Evolutionary conservation across 179 eudicot species (phyloP), one percentile per base, ranked within the genome.

Genomic region (Drosera spatulata): DNA sequence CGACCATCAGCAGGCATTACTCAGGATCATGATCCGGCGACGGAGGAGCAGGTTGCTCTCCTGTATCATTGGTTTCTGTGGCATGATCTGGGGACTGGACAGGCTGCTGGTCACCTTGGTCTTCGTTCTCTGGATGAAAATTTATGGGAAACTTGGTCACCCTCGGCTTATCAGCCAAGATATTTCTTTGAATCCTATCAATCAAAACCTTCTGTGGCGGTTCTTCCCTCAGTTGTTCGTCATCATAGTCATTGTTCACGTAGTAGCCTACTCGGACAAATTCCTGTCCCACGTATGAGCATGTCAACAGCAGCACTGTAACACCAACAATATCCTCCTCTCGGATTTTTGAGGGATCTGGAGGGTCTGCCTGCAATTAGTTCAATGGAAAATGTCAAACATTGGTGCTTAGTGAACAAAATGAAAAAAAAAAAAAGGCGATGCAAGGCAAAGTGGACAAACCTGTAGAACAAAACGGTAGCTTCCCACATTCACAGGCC

Each of bases 321-420:
- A 91, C 95, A 38, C 98, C 96, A 69, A 91, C 84, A 37, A 91
- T 88, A 74, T 91, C 96, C 70, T 86, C 96, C 68, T 88, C 96
- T 33, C 87, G 89, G 40, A 91, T 91, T 66, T 85, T 88, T 55
- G 89, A 77, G 47, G 98, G 91, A 63, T 91, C 95, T 56, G 96
- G 98, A 55, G 91, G 95, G 58, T 91, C 98, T 51, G 98, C 96
- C 95, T 91, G 83, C 54, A 46, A 70, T 44, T 56, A 52, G 39
- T 41, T 7, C 41, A 61, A 65, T 43, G 45, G 42, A 73, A 33
- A 43, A 65, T 1, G 7, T 44, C 53, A 56, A 41, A 22, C 45
- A 56, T 50, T 13, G 12, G 50, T 15, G 58, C 40, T 14, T 41
- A 6, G 55, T 43, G 45, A 41, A 39, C 50, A 57, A 10, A 37